Evolutionary conservation across 208 protist genomes (phyloP).

Genomic region (Wallacemonas rigidus): DNA sequence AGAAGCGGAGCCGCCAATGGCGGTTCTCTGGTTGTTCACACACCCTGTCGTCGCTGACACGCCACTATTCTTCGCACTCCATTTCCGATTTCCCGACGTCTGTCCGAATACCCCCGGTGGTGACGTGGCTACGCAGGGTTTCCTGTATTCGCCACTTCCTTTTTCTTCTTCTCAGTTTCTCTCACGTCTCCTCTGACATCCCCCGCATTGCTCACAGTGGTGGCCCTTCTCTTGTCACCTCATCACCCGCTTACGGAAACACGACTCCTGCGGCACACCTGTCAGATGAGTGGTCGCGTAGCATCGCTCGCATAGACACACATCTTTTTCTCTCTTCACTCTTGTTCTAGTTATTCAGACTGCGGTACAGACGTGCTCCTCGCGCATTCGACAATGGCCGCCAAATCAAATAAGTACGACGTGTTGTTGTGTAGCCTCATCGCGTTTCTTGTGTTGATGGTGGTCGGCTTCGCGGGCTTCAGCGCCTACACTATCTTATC

Average conservation of each 20-base stretch:
- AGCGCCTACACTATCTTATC: background rate
- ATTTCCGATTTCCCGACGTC: no score
- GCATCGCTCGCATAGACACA: background rate
- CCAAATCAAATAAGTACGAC: background rate
- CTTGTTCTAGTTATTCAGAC: background rate
- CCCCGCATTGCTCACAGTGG: background rate
- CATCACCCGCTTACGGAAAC: no score
- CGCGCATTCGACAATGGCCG: background rate
- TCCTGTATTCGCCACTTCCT: constrained; percentile 9
- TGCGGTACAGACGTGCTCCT: background rate
- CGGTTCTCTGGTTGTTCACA: no score
- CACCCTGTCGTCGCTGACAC: no score
- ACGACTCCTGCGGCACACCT: no score
- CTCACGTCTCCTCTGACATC: constrained; percentile 14
- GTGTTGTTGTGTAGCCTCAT: constrained; percentile 12
- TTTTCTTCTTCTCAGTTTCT: constrained; percentile 14
- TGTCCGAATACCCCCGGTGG: no score
- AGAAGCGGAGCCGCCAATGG: no score
- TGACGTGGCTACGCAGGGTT: background rate
- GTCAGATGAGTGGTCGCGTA: no score
- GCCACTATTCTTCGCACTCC: no score
- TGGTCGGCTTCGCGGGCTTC: constrained; percentile 11
- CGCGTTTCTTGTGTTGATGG: constrained; percentile 3
- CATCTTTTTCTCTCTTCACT: background rate
- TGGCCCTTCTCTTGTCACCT: no score